phyloP scores from a whole-genome alignment of 805 yeast genomes.

The Debaryomyces hansenii region DNA sequence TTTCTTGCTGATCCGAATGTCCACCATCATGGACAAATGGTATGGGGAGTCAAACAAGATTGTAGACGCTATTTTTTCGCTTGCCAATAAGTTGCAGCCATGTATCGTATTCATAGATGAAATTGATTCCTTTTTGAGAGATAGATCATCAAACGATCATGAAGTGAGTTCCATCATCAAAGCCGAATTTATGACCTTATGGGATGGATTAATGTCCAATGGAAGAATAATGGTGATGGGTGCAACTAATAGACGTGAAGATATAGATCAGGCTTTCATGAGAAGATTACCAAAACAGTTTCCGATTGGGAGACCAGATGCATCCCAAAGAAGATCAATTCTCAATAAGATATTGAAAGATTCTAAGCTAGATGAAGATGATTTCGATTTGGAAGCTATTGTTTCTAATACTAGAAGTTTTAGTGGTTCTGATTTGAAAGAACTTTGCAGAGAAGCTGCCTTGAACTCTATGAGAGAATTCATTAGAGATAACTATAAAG shows the following conservation, averaged over 20 bases:
- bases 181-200: constrained; percentile 95
- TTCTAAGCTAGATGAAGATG: constrained; percentile 53
- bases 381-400: constrained; percentile 60
- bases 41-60: constrained; percentile 95
- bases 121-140: constrained; percentile 90
- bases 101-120: constrained; percentile 95
- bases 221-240: constrained; percentile 88
- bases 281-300: constrained; percentile 92
- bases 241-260: constrained; percentile 90
- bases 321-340: constrained; percentile 67
- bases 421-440: constrained; percentile 91
- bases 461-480: constrained; percentile 85
- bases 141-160: constrained; percentile 80
- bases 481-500: constrained; percentile 57
- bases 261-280: constrained; percentile 88
- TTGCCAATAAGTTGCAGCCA: constrained; percentile 88
- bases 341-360: constrained; percentile 66
- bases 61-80: constrained; percentile 87
- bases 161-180: constrained; percentile 93
- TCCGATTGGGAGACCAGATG: constrained; percentile 70
- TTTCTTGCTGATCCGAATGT: constrained; percentile 88
- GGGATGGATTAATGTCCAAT: constrained; percentile 86
- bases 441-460: constrained; percentile 91
- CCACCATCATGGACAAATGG: constrained; percentile 95
- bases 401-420: constrained; percentile 61